Evolutionary conservation across 768 basidiomycete species (phyloP), one percentile per base, ranked within the genome.

Genomic region (Hemileccinum rubropunctum): DNA sequence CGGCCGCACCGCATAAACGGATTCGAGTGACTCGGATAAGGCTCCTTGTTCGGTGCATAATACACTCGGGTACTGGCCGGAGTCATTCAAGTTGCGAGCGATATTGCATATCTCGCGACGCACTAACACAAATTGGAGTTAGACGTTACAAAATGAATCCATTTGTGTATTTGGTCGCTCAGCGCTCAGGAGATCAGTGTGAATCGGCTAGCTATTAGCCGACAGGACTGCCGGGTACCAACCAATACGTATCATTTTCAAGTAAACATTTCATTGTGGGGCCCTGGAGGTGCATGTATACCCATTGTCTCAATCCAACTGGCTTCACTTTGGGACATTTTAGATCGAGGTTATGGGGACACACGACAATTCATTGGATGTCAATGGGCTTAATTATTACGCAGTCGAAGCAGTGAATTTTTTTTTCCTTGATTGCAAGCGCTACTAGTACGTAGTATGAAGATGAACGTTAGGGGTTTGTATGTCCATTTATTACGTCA

Each of bases 401-500:
- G 17, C 28, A 30, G 23, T 23, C 23, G 23, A 23, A 23, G 23
- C 28, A 30, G 11, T 30, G 28, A 30, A 30, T 30, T 30, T 30
- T 30, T 30, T 30, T 30, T 30, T 12, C 28, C 9, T 30, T 30
- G 28, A 30, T 9, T 8, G 28, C 28, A 30, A 30, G 28, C 28
- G 28, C 9, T 23, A 23, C 23, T n/a, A n/a, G n/a, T n/a, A n/a
- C n/a, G n/a, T n/a, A n/a, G n/a, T n/a, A n/a, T 23, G 23, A 23
- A 23, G 23, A 6, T 23, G 23, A 6, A 23, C 23, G 23, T 23
- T 23, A 23, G 3, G 23, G 23, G 23, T 23, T 23, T 23, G 6
- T 6, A 23, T 23, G 28, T 17, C 15, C 1, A 27, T 10, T 9
- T 36, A 59, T 65, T 67, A 65, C 48, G 48, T 65, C 60, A 65